Evolutionary conservation across 768 basidiomycete species (phyloP).

Genomic region (Tricholoma hemisulphureum): DNA sequence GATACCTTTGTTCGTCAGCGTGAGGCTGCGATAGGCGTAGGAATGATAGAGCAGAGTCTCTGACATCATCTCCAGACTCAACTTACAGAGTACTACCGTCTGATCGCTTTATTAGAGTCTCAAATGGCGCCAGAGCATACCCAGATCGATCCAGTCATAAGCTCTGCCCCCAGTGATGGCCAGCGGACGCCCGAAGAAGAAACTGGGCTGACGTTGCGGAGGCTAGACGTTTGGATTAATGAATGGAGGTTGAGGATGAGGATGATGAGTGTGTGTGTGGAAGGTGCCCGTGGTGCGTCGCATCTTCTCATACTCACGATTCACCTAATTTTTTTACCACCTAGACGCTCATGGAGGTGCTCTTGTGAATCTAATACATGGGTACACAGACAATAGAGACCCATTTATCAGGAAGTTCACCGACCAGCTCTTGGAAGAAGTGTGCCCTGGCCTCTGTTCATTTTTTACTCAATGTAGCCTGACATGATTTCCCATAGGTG

Average conservation of each 20-base stretch:
- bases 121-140: conserved; percentile 58
- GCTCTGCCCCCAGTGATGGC: conserved; percentile 7
- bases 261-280: conserved; percentile 97
- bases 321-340: neutral
- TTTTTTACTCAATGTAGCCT: neutral
- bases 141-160: conserved; percentile 7
- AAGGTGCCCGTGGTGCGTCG: conserved; percentile 75
- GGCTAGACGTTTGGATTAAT: conserved; percentile 92
- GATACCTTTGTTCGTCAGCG: conserved; percentile 72
- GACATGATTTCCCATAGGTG: conserved; percentile 49
- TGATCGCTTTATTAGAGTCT: conserved; percentile 89
- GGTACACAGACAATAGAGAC: conserved; percentile 95
- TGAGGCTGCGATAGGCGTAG: conserved; percentile 67
- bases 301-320: neutral
- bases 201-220: conserved; percentile 74
- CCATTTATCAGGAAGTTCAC: conserved; percentile 93
- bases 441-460: conserved; percentile 24
- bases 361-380: conserved; percentile 90
- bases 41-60: conserved; percentile 96
- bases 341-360: conserved; percentile 86
- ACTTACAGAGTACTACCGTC: conserved; percentile 91
- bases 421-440: conserved; percentile 87
- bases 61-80: conserved; percentile 92
- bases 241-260: conserved; percentile 92
- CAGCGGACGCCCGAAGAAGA: conserved; percentile 38